Evolutionary conservation across 768 basidiomycete species (phyloP).

Genomic region (Lactifluus echinatus): DNA sequence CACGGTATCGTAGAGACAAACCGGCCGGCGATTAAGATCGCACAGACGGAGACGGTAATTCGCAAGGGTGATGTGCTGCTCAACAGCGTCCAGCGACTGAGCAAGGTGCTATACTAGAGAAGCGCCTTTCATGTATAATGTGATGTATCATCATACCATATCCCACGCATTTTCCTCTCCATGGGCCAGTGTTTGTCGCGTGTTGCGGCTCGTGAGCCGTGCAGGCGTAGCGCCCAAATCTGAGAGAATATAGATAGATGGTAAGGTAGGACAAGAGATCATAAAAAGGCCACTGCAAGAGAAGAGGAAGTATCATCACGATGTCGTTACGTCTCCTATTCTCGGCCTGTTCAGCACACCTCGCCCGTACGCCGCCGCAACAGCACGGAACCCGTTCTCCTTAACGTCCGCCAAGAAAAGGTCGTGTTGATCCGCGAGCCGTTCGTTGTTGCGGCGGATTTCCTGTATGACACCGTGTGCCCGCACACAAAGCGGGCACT

Average conservation of each 20-base stretch:
- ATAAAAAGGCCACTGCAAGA: not conserved
- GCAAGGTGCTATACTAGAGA: constrained; percentile 67
- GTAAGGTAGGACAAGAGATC: not conserved
- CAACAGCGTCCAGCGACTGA: constrained; percentile 79
- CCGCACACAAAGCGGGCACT: constrained; percentile 84
- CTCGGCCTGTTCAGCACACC: constrained; percentile 42
- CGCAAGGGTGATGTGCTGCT: constrained; percentile 87
- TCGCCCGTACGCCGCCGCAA: constrained; percentile 62
- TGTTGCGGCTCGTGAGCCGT: not conserved
- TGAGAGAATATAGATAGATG: not conserved
- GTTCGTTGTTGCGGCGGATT: constrained; percentile 78
- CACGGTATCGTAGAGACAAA: constrained; percentile 90
- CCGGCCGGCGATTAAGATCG: constrained; percentile 63
- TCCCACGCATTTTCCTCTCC: not conserved
- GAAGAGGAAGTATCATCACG: not conserved
- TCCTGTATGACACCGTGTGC: constrained; percentile 87
- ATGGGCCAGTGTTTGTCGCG: not conserved
- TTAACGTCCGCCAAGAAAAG: constrained; percentile 69
- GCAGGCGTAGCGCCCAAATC: not conserved
- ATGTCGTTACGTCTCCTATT: constrained; percentile 16
- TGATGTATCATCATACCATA: constrained; percentile 2
- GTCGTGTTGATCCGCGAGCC: constrained; percentile 74
- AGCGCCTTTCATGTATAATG: not conserved
- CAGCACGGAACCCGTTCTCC: constrained; percentile 57
- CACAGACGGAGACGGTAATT: constrained; percentile 88